Percentiles rank a stretch among this genome's conserved stretches.
These are phyloP conservation scores for Musa schizocarpa DNA, from an alignment of 176 grass and related monocot genomes.

Conservation along the genomic window DNA sequence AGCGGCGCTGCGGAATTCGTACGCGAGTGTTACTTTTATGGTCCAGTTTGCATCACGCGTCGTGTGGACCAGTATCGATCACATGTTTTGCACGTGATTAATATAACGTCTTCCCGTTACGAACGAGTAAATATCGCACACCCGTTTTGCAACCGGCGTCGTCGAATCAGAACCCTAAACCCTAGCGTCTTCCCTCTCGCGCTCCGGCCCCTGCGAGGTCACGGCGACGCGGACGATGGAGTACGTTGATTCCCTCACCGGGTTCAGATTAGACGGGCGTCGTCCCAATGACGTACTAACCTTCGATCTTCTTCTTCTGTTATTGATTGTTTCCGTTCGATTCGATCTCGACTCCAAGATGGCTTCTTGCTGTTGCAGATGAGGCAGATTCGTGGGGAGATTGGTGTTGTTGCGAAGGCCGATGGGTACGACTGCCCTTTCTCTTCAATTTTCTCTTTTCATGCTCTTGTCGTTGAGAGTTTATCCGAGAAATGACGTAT, in stretches of 20 bases:
- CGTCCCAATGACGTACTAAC: slow-evolving; percentile 60
- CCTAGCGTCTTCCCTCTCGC: too few relatives aligned
- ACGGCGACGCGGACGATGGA: slow-evolving; percentile 29
- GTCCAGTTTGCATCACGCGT: too few relatives aligned
- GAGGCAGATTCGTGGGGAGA: slow-evolving; percentile 74
- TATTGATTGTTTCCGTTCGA: background rate
- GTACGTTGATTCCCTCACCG: slow-evolving; percentile 61
- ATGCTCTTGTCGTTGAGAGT: background rate
- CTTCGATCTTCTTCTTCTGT: background rate
- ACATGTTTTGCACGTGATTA: background rate
- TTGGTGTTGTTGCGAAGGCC: slow-evolving; percentile 41
- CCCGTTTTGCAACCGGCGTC: too few relatives aligned
- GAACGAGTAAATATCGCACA: too few relatives aligned
- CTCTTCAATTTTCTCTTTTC: background rate
- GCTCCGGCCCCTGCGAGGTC: too few relatives aligned
- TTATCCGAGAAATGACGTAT: background rate
- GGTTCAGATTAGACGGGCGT: slow-evolving; percentile 74
- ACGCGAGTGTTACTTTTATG: background rate
- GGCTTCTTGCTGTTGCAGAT: slow-evolving; percentile 38
- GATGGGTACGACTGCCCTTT: background rate
- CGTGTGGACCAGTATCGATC: background rate
- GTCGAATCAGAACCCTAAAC: too few relatives aligned
- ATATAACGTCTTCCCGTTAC: background rate
- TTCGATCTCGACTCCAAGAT: background rate
- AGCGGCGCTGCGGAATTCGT: background rate